phyloP scores from a whole-genome alignment of 306 rosid species.

The Vigna nakashimae region DNA sequence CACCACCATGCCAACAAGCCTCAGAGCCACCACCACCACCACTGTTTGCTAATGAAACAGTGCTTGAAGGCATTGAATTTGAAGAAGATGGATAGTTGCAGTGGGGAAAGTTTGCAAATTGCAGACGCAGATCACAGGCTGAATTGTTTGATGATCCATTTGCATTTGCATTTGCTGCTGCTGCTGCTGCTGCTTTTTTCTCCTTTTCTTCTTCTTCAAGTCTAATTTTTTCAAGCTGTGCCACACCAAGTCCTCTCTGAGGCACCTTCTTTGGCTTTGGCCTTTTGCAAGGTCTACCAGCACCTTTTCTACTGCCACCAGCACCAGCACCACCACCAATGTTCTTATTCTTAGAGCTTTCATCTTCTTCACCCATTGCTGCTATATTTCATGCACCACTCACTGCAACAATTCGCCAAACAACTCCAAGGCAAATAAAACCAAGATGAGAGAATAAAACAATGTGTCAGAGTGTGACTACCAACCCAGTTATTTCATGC shows the following conservation, averaged over 20 bases:
- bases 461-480: not conserved
- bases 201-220: not conserved
- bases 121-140: not conserved
- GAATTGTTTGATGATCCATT: not conserved
- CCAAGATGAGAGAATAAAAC: not conserved
- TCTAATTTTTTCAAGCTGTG: constrained; percentile 10
- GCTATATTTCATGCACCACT: not conserved
- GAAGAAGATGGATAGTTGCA: not conserved
- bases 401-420: not conserved
- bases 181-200: not conserved
- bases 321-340: not conserved
- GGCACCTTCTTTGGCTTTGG: constrained; percentile 5
- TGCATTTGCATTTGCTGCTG: not conserved
- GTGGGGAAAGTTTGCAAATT: not conserved
- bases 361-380: not conserved
- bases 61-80: not conserved
- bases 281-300: not conserved
- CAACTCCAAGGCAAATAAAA: not conserved
- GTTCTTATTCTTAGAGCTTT: not conserved
- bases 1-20: not conserved
- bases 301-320: not conserved
- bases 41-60: not conserved
- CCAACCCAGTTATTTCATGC: not conserved
- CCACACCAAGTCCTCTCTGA: constrained; percentile 25
- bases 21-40: not conserved